A percentile compares a stretch with the other conserved stretches of the same genome.
phyloP scores from a whole-genome alignment of 2,329 filamentous ascomycete species.

The Cercospora brassicicola region DNA sequence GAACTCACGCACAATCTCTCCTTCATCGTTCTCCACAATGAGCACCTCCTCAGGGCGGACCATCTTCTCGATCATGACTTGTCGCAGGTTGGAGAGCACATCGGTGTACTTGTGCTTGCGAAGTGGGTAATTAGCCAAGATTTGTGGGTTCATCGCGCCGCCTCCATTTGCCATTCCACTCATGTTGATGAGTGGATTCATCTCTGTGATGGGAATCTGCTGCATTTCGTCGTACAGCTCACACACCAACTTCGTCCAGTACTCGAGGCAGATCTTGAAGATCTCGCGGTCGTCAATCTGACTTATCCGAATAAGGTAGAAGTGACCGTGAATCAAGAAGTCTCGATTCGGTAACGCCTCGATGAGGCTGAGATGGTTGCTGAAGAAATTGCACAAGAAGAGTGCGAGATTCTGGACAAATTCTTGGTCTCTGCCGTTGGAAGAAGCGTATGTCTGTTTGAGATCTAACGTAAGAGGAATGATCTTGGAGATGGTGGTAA shows the following conservation, averaged over 20 bases:
- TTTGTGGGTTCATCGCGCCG: constrained; percentile 78
- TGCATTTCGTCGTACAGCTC: constrained; percentile 99
- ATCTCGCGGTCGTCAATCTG: constrained; percentile 99
- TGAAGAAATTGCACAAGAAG: constrained; percentile 96
- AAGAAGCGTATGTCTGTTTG: constrained; percentile 85
- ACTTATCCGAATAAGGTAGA: constrained; percentile 96
- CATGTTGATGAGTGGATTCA: constrained; percentile 85
- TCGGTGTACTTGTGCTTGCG: constrained; percentile 98
- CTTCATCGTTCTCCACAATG: constrained; percentile 99
- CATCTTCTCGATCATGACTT: constrained; percentile 99
- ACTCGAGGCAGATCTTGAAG: constrained; percentile 98
- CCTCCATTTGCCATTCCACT: constrained; percentile 71
- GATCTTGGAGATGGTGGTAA: constrained; percentile 89
- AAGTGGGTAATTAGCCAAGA: constrained; percentile 87
- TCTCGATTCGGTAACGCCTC: constrained; percentile 95
- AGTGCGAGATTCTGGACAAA: constrained; percentile 96
- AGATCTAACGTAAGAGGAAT: constrained; percentile 88
- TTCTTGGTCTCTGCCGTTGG: constrained; percentile 91
- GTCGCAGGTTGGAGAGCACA: constrained; percentile 86
- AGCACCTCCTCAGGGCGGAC: constrained; percentile 95
- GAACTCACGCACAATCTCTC: constrained; percentile 97
- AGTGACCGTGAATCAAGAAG: constrained; percentile 92
- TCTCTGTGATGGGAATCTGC: constrained; percentile 84
- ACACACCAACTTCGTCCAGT: constrained; percentile 98
- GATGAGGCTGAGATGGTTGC: constrained; percentile 87